These are phyloP conservation scores for Pestalotiopsis sp. DNA, from an alignment of 2,329 filamentous ascomycete genomes.

Conservation along the genomic window DNA sequence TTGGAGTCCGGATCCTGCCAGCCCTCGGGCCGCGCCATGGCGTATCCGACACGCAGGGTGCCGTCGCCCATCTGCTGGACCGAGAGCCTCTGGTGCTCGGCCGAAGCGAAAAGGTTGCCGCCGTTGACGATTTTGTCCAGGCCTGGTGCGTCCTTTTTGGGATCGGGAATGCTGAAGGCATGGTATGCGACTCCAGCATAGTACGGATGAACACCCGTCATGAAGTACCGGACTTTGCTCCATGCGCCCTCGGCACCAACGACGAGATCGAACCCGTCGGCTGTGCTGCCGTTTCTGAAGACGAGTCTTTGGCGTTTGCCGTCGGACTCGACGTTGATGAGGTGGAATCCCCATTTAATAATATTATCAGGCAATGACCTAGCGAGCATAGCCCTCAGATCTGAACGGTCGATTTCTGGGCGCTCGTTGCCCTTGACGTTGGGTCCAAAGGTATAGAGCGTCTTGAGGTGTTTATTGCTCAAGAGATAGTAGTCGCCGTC, in stretches of 20 bases:
- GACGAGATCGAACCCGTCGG: constrained; percentile 40
- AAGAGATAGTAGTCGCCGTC: constrained; percentile 54
- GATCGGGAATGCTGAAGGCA: constrained; percentile 44
- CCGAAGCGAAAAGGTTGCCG: constrained; percentile 48
- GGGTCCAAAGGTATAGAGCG: constrained; percentile 34
- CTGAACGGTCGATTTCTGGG: constrained; percentile 56
- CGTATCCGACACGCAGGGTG: constrained; percentile 43
- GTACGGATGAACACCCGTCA: constrained; percentile 42
- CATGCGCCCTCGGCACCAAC: constrained; percentile 40
- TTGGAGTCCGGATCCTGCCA: constrained; percentile 35
- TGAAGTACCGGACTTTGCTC: constrained; percentile 36
- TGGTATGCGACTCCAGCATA: constrained; percentile 50
- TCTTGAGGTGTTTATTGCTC: constrained; percentile 42
- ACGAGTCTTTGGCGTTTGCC: constrained; percentile 31
- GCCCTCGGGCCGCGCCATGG: constrained; percentile 39
- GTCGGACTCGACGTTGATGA: constrained; percentile 39
- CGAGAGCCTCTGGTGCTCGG: constrained; percentile 42
- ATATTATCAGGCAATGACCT: constrained; percentile 46
- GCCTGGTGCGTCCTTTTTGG: constrained; percentile 43
- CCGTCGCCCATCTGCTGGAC: constrained; percentile 53
- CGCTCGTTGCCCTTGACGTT: constrained; percentile 39
- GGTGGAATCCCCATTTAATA: constrained; percentile 48
- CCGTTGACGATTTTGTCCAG: constrained; percentile 47
- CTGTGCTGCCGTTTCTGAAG: constrained; percentile 37
- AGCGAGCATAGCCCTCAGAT: constrained; percentile 46